Evolutionary conservation across 768 basidiomycete species (phyloP).

Genomic region (Suillus subaureus): DNA sequence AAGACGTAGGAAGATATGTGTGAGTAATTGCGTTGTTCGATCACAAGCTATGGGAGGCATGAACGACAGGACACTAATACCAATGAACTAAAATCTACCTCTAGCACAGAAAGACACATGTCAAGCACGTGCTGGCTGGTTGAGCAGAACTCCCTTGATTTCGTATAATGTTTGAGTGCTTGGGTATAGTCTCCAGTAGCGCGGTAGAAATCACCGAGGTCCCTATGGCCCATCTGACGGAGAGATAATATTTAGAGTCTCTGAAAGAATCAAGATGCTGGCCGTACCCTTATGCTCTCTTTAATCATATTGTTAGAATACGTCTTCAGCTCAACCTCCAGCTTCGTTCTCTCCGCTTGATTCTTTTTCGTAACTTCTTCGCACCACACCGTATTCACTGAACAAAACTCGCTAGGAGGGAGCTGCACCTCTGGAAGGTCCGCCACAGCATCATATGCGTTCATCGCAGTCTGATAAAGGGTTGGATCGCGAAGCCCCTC

Average conservation of each 20-base stretch:
- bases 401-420: slow-evolving; percentile 51
- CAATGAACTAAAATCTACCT: slow-evolving; percentile 46
- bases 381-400: slow-evolving; percentile 70
- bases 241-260: background rate
- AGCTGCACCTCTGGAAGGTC: slow-evolving; percentile 37
- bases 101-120: slow-evolving; percentile 82
- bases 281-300: slow-evolving; percentile 88
- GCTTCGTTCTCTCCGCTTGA: slow-evolving; percentile 71
- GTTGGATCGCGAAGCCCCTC: slow-evolving; percentile 69
- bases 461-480: slow-evolving; percentile 52
- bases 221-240: slow-evolving; percentile 84
- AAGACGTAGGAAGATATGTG: slow-evolving; percentile 91
- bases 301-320: slow-evolving; percentile 98
- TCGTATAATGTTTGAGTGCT: slow-evolving; percentile 84
- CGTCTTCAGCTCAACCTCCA: slow-evolving; percentile 94
- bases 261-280: background rate
- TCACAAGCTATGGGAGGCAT: slow-evolving; percentile 57
- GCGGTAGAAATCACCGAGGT: slow-evolving; percentile 80
- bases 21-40: slow-evolving; percentile 85
- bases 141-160: slow-evolving; percentile 90
- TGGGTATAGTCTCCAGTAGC: slow-evolving; percentile 68
- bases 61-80: background rate
- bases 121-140: slow-evolving; percentile 92
- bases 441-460: slow-evolving; percentile 55
- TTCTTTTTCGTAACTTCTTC: slow-evolving; percentile 70